Conservation (phyloP, 148 eudicot species). For the Vaccinium myrtillus region DNA sequence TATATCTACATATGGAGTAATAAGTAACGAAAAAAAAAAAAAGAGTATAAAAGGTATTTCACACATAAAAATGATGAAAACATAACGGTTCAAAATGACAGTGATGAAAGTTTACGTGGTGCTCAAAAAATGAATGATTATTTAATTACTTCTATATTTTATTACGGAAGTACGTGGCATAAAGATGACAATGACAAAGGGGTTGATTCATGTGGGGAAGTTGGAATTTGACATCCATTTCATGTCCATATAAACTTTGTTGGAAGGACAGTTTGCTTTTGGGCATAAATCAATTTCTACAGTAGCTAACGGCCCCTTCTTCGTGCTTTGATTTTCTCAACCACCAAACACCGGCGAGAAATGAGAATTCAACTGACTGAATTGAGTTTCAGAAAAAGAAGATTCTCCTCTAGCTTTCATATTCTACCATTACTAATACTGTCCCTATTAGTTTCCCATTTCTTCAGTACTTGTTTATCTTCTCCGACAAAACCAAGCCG, state of each 20-base stretch:
- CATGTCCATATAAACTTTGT: neutral
- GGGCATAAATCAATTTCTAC: neutral
- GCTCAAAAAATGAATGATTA: no score
- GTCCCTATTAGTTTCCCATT: neutral
- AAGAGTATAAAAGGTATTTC: no score
- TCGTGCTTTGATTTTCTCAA: neutral
- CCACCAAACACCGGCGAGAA: neutral
- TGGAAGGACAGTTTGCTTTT: neutral
- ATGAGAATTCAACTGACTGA: neutral
- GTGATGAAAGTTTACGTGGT: no score
- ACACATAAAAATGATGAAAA: no score
- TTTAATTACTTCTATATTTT: no score
- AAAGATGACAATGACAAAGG: no score
- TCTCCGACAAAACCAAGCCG: neutral
- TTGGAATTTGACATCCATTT: no score
- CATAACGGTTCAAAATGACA: no score
- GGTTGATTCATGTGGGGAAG: no score
- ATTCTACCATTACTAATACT: neutral
- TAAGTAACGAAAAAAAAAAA: no score
- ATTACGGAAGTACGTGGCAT: no score
- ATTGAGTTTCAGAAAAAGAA: neutral
- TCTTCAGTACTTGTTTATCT: neutral
- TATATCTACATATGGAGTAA: no score
- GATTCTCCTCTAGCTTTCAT: neutral
- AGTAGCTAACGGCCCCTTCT: neutral